phyloP scores from a whole-genome alignment of 2,329 filamentous ascomycete species.

The Rhexocercosporidium sp. region DNA sequence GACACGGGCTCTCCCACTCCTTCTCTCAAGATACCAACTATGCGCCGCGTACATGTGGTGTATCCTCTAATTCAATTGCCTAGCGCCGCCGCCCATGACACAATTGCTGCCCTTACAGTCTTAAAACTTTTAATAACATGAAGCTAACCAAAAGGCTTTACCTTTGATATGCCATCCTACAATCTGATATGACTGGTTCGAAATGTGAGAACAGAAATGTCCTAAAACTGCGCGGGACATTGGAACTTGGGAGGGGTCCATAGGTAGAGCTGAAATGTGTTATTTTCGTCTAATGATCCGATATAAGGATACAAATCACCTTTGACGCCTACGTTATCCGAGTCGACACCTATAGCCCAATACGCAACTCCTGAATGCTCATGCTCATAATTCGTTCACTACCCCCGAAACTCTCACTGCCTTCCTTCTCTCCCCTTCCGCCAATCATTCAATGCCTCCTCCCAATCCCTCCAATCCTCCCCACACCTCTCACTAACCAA shows the following conservation, averaged over 20 bases:
- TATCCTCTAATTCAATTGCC: too few species aligned
- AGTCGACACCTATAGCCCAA: neutral
- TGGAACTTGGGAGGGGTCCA: neutral
- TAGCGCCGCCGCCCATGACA: too few species aligned
- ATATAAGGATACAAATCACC: neutral
- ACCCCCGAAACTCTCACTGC: neutral
- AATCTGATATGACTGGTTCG: too few species aligned
- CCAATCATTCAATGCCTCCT: constrained; percentile 70
- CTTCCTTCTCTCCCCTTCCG: constrained; percentile 42
- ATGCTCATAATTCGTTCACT: neutral
- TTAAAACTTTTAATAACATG: too few species aligned
- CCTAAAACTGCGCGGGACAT: too few species aligned
- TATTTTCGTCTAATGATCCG: neutral
- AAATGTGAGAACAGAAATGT: too few species aligned
- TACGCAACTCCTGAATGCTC: neutral
- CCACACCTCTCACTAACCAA: constrained; percentile 78
- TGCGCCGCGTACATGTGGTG: too few species aligned
- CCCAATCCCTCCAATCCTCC: constrained; percentile 62
- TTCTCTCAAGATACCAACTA: too few species aligned
- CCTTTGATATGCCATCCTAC: too few species aligned
- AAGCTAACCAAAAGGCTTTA: too few species aligned
- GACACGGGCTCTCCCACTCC: too few species aligned
- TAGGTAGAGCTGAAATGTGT: neutral
- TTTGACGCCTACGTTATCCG: neutral
- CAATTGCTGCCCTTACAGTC: too few species aligned